Conservation (phyloP, 805 yeast species). For the Lipomyces japonicus region DNA sequence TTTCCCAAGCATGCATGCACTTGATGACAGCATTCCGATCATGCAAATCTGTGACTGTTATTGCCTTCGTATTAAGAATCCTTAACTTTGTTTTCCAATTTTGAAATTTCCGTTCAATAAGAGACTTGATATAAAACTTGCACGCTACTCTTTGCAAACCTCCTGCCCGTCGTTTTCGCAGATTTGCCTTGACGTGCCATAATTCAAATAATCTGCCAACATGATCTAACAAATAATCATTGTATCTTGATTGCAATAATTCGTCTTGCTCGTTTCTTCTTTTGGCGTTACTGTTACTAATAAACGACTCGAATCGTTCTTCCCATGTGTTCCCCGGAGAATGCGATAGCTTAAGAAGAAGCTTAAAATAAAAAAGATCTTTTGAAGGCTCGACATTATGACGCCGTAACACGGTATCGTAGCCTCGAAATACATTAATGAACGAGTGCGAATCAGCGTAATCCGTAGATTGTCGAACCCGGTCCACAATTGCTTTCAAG, state of each 20-base stretch:
- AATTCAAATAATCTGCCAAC: not conserved
- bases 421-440: constrained; percentile 17
- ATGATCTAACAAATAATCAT: not conserved
- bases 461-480: constrained; percentile 3
- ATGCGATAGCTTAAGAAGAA: constrained; percentile 20
- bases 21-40: not conserved
- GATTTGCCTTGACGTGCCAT: not conserved
- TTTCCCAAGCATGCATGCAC: not conserved
- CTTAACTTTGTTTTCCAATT: constrained; percentile 14
- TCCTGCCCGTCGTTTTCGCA: not conserved
- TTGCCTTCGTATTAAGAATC: constrained; percentile 2
- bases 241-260: not conserved
- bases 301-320: constrained; percentile 10
- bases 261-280: not conserved
- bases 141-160: not conserved
- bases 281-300: not conserved
- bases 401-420: constrained; percentile 23
- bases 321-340: constrained; percentile 22
- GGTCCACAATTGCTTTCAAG: constrained; percentile 22
- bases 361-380: constrained; percentile 20
- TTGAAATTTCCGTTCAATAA: constrained; percentile 11
- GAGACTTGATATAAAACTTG: not conserved
- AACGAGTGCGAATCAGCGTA: constrained; percentile 12
- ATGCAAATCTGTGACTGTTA: not conserved
- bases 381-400: constrained; percentile 16